Evolutionary conservation across 2,329 filamentous ascomycete species (phyloP).

Genomic region (Dothidotthia symphoricarpi): DNA sequence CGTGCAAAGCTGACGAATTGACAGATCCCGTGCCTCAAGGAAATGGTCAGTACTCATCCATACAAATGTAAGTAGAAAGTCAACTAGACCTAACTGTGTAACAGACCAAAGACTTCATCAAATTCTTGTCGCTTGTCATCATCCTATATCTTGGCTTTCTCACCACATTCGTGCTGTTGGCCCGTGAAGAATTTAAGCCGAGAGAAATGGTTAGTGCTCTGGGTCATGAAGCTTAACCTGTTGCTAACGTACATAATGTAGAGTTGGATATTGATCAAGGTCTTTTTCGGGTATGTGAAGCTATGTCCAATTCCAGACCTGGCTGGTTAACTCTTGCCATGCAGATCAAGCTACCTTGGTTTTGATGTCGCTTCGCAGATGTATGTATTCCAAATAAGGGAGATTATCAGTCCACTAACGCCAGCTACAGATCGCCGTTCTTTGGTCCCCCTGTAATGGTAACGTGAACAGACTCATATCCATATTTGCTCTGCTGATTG

Average conservation of each 20-base stretch:
- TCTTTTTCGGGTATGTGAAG: conserved; percentile 65
- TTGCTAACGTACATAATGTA: conserved; percentile 16
- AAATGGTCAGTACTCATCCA: conserved; percentile 62
- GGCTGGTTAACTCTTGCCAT: conserved; percentile 1
- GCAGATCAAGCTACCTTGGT: conserved; percentile 65
- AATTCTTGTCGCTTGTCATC: conserved; percentile 74
- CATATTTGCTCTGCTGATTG: conserved; percentile 26
- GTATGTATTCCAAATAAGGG: conserved; percentile 13
- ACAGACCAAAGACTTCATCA: conserved; percentile 79
- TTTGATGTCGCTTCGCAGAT: conserved; percentile 57
- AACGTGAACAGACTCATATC: conserved; percentile 10
- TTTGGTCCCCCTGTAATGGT: conserved; percentile 56
- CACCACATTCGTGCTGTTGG: conserved; percentile 78
- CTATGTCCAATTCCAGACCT: conserved; percentile 5
- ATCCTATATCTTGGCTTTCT: conserved; percentile 84
- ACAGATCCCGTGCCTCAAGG: conserved; percentile 81
- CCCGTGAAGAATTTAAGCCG: conserved; percentile 65
- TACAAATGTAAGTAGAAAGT: neutral
- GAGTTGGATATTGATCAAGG: conserved; percentile 72
- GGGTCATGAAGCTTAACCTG: no score
- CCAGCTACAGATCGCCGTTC: conserved; percentile 46
- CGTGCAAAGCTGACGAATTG: conserved; percentile 13
- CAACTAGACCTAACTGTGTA: conserved; percentile 8
- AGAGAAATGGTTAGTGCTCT: conserved; percentile 56
- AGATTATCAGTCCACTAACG: conserved; percentile 11